A percentile compares a stretch with the other conserved stretches of the same genome.
Evolutionary conservation across 176 grass and related monocot species (phyloP).

Genomic region (Oryza meridionalis): DNA sequence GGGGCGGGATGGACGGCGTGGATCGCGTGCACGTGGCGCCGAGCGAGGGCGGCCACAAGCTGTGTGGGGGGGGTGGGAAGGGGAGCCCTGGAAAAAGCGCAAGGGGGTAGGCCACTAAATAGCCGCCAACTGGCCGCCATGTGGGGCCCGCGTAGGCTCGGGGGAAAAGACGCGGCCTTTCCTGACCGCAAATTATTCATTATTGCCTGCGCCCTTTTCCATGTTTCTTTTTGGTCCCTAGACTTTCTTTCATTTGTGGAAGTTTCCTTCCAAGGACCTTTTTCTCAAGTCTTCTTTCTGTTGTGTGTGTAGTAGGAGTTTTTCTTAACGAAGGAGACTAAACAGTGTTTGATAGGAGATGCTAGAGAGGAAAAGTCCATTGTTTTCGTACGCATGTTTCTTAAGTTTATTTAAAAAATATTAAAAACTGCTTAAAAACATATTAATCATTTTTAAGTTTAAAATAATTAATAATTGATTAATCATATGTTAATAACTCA

Average conservation of each 20-base stretch:
- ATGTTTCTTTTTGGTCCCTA: neutral
- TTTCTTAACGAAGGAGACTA: too few species aligned
- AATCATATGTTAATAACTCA: too few species aligned
- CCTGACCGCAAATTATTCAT: slow-evolving; percentile 35
- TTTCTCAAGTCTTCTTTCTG: neutral
- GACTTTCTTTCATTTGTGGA: neutral
- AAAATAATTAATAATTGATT: too few species aligned
- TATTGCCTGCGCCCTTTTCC: slow-evolving; percentile 33
- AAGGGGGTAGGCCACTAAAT: slow-evolving; percentile 40
- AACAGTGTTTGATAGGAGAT: too few species aligned
- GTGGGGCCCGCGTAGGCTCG: slow-evolving; percentile 14
- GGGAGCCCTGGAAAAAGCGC: slow-evolving; percentile 60
- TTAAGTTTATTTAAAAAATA: too few species aligned
- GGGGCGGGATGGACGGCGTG: neutral
- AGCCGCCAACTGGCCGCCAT: slow-evolving; percentile 48
- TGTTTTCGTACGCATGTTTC: too few species aligned
- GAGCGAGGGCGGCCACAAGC: slow-evolving; percentile 49
- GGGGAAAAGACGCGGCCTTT: neutral
- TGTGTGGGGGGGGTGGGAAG: neutral
- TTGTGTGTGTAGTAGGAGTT: too few species aligned
- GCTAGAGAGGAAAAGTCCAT: too few species aligned
- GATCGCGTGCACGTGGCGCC: neutral
- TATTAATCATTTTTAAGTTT: too few species aligned
- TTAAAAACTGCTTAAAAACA: too few species aligned
- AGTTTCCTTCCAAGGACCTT: neutral